A percentile compares a stretch with the other conserved stretches of the same genome.
phyloP scores from a whole-genome alignment of 768 basidiomycete genomes.

The Tulasnella sp. region DNA sequence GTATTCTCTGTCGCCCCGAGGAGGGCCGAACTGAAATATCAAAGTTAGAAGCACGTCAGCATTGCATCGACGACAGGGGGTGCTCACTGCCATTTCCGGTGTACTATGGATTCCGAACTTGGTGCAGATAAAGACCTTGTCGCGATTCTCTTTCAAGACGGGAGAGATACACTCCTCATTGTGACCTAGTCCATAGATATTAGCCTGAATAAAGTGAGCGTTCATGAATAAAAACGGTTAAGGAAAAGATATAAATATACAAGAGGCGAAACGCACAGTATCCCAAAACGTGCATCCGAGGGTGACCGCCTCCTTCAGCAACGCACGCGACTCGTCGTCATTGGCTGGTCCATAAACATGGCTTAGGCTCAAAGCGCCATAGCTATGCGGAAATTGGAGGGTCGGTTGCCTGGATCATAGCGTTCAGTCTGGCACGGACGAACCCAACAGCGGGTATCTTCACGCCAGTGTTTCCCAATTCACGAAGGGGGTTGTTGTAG shows the following conservation, averaged over 20 bases:
- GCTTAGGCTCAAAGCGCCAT: neutral
- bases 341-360: neutral
- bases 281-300: slow-evolving; percentile 1
- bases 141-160: slow-evolving; percentile 6
- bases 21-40: neutral
- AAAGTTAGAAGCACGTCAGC: neutral
- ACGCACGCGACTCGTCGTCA: neutral
- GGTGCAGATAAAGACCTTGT: slow-evolving; percentile 22
- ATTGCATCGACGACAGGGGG: neutral
- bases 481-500: neutral
- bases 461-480: neutral
- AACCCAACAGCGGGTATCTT: neutral
- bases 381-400: too few relatives aligned
- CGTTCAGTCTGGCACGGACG: too few relatives aligned
- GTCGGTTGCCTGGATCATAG: too few relatives aligned
- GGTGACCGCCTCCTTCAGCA: neutral
- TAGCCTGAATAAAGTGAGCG: too few relatives aligned
- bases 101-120: slow-evolving; percentile 20
- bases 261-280: too few relatives aligned
- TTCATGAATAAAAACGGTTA: too few relatives aligned
- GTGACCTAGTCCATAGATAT: neutral
- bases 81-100: neutral
- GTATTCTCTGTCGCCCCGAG: slow-evolving; percentile 16
- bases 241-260: too few relatives aligned
- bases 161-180: neutral